These are phyloP conservation scores for Cercospora beticola DNA, from an alignment of 2,329 filamentous ascomycete genomes.

Conservation along the genomic window DNA sequence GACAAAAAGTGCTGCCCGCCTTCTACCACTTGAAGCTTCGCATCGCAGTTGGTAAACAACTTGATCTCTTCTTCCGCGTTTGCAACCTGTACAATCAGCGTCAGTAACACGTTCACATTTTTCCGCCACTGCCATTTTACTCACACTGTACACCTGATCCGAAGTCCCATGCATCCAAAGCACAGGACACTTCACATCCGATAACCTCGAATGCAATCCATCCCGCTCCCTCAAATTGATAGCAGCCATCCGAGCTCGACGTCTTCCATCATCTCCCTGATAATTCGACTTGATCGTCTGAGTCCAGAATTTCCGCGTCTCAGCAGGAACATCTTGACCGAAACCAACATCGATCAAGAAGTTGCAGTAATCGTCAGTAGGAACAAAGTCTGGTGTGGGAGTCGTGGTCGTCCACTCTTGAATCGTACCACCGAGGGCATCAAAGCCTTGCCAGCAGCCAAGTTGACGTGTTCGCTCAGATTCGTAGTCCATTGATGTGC, in stretches of 20 bases:
- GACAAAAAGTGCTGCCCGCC: conserved; percentile 54
- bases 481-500: conserved; percentile 55
- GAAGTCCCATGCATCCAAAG: conserved; percentile 51
- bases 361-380: conserved; percentile 45
- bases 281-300: conserved; percentile 49
- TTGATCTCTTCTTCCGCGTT: conserved; percentile 52
- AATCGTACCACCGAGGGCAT: conserved; percentile 40
- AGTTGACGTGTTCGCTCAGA: conserved; percentile 45
- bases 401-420: conserved; percentile 43
- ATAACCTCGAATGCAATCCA: conserved; percentile 47
- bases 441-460: conserved; percentile 51
- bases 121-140: background rate
- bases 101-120: background rate
- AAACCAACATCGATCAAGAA: conserved; percentile 51
- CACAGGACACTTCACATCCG: conserved; percentile 53
- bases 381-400: conserved; percentile 46
- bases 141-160: conserved; percentile 45
- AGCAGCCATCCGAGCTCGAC: conserved; percentile 50
- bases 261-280: conserved; percentile 50
- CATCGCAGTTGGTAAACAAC: conserved; percentile 49
- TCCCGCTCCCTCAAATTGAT: conserved; percentile 52
- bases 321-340: conserved; percentile 42
- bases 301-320: conserved; percentile 47
- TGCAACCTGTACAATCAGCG: background rate
- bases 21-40: conserved; percentile 46